phyloP scores from a whole-genome alignment of 495 filamentous ascomycete species.

The Podospora anserina region DNA sequence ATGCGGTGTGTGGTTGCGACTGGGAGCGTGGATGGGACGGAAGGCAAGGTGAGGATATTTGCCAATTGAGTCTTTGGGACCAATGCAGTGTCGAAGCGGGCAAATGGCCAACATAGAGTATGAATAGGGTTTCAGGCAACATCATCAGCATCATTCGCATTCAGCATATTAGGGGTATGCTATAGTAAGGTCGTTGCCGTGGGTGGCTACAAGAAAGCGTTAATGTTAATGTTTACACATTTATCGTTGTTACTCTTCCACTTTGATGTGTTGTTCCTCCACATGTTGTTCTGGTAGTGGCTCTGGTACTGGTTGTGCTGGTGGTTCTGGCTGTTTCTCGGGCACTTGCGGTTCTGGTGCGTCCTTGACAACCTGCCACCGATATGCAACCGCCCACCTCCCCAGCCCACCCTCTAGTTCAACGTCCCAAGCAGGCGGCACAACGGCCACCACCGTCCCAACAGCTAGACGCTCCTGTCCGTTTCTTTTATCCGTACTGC shows the following conservation, averaged over 20 bases:
- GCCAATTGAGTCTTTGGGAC: conserved; percentile 1
- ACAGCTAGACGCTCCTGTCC: conserved; percentile 17
- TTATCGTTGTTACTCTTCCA: neutral
- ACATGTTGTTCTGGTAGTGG: neutral
- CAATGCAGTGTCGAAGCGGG: neutral
- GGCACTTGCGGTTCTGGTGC: neutral
- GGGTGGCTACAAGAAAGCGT: neutral
- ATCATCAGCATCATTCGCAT: neutral
- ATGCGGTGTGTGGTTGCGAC: conserved; percentile 20
- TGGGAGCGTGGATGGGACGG: conserved; percentile 19
- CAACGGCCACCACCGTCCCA: conserved; percentile 38
- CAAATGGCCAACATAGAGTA: neutral
- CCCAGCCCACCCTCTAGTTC: conserved; percentile 26
- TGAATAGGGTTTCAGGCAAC: neutral
- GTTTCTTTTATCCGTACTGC: conserved; percentile 4
- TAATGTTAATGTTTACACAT: neutral
- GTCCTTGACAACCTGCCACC: conserved; percentile 36
- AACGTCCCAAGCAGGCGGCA: conserved; percentile 45
- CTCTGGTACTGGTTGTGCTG: too few relatives aligned
- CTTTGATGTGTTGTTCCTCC: neutral
- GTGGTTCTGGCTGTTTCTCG: neutral
- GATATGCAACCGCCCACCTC: conserved; percentile 44
- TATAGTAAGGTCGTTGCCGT: neutral
- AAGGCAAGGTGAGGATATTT: conserved; percentile 22
- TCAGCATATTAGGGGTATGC: neutral